Evolutionary conservation across 2,329 filamentous ascomycete species (phyloP).

Genomic region (Colletotrichum liriopes): DNA sequence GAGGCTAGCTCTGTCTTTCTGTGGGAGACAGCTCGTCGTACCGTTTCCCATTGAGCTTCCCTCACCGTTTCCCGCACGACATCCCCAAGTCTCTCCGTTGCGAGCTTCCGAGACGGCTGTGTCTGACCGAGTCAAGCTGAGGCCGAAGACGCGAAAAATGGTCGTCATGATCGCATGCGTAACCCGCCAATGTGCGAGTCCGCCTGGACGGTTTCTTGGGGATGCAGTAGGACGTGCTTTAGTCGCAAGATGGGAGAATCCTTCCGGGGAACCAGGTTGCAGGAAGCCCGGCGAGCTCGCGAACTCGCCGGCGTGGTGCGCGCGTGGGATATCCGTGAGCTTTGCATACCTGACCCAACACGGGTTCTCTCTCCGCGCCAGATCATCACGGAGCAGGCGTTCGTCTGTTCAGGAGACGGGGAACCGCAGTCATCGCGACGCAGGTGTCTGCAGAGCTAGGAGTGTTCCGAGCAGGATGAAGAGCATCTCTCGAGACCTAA

Average conservation of each 20-base stretch:
- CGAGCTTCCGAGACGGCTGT: neutral
- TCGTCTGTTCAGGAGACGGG: constrained; percentile 8
- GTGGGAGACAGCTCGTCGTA: neutral
- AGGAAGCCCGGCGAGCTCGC: neutral
- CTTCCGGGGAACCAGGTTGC: neutral
- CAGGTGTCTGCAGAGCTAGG: neutral
- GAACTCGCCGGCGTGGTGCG: neutral
- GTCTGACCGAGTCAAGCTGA: neutral
- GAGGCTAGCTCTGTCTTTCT: neutral
- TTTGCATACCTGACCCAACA: neutral
- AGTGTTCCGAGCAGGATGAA: neutral
- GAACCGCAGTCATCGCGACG: neutral
- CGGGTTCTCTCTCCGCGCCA: neutral
- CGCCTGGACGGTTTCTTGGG: neutral
- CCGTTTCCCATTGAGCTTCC: neutral
- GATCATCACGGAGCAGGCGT: neutral
- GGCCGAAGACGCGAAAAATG: neutral
- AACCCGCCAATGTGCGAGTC: neutral
- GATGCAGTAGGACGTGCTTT: constrained; percentile 27
- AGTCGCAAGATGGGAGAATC: neutral
- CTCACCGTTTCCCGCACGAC: neutral
- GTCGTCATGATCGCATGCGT: constrained; percentile 1
- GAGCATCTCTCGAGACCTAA: neutral
- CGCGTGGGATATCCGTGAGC: neutral
- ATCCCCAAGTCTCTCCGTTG: neutral